Evolutionary conservation across 495 filamentous ascomycete species (phyloP).

Genomic region (Podospora pseudocomata): DNA sequence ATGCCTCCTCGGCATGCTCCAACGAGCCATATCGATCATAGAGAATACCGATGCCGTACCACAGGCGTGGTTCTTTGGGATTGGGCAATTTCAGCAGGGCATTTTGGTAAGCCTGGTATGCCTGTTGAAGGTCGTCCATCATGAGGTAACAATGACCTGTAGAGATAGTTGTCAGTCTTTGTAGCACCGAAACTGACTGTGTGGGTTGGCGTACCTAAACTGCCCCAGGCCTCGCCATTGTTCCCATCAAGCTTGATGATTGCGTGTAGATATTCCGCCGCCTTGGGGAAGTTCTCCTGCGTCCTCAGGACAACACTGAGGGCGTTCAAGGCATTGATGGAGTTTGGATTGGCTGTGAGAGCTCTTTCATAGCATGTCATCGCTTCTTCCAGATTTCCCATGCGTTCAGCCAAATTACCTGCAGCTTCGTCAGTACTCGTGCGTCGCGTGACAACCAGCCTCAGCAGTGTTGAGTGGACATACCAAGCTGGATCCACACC

Average conservation of each 20-base stretch:
- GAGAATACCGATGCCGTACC: constrained; percentile 98
- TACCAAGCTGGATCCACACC: constrained; percentile 95
- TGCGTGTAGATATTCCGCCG: constrained; percentile 86
- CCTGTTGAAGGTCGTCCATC: constrained; percentile 98
- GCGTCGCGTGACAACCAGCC: constrained; percentile 6
- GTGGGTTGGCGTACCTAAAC: constrained; percentile 60
- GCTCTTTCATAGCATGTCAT: constrained; percentile 86
- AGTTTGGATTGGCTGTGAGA: constrained; percentile 80
- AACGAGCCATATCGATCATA: constrained; percentile 97
- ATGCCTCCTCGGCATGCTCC: constrained; percentile 97
- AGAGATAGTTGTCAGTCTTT: neutral
- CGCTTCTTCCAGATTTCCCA: constrained; percentile 85
- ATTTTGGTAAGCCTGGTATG: constrained; percentile 96
- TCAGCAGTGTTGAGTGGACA: constrained; percentile 21
- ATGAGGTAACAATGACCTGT: constrained; percentile 93
- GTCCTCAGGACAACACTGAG: constrained; percentile 87
- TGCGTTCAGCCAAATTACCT: constrained; percentile 83
- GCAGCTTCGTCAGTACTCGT: constrained; percentile 27
- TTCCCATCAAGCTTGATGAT: constrained; percentile 84
- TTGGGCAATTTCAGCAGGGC: constrained; percentile 90
- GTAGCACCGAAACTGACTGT: neutral
- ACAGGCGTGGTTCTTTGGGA: constrained; percentile 97
- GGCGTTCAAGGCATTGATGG: constrained; percentile 88
- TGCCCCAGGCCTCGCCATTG: constrained; percentile 97
- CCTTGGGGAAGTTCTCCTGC: constrained; percentile 89